phyloP scores from a whole-genome alignment of 2,329 filamentous ascomycete species.

The Teratosphaeria nubilosa region DNA sequence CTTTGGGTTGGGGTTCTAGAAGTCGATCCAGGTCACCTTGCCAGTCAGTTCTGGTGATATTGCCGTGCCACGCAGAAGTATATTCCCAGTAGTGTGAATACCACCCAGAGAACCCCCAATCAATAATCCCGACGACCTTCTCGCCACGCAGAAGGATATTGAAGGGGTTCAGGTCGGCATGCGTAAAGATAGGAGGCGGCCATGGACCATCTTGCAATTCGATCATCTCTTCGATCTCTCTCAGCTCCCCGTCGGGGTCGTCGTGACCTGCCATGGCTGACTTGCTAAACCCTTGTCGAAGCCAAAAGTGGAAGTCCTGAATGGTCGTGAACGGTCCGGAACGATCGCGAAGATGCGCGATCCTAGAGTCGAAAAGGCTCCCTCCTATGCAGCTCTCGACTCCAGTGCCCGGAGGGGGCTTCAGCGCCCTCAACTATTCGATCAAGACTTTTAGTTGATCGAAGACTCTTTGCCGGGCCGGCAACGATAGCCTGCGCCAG shows the following conservation, averaged over 20 bases:
- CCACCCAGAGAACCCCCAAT: constrained; percentile 40
- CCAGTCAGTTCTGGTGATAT: constrained; percentile 31
- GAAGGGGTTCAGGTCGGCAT: constrained; percentile 37
- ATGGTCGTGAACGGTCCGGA: constrained; percentile 10
- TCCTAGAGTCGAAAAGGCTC: constrained; percentile 5
- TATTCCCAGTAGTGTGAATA: constrained; percentile 42
- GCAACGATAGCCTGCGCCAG: background rate
- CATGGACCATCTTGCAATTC: constrained; percentile 28
- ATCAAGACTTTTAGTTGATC: constrained; percentile 8
- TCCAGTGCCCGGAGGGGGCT: constrained; percentile 1
- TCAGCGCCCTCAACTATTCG: constrained; percentile 3
- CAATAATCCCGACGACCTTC: constrained; percentile 36
- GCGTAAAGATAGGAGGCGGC: constrained; percentile 37
- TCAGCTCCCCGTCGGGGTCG: background rate
- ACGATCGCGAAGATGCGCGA: background rate
- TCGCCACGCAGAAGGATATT: constrained; percentile 36
- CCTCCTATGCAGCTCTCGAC: constrained; percentile 7
- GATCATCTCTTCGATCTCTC: constrained; percentile 19
- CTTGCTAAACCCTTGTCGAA: constrained; percentile 2
- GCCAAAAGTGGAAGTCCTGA: constrained; percentile 8
- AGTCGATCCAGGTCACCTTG: constrained; percentile 25
- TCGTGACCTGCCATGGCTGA: background rate
- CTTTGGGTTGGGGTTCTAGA: constrained; percentile 28
- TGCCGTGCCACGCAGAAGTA: constrained; percentile 31
- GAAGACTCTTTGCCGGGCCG: background rate